A percentile compares a stretch with the other conserved stretches of the same genome.
Evolutionary conservation across 192 early-diverging fungal genomes (phyloP).

Genomic region (Coemansia biformis): DNA sequence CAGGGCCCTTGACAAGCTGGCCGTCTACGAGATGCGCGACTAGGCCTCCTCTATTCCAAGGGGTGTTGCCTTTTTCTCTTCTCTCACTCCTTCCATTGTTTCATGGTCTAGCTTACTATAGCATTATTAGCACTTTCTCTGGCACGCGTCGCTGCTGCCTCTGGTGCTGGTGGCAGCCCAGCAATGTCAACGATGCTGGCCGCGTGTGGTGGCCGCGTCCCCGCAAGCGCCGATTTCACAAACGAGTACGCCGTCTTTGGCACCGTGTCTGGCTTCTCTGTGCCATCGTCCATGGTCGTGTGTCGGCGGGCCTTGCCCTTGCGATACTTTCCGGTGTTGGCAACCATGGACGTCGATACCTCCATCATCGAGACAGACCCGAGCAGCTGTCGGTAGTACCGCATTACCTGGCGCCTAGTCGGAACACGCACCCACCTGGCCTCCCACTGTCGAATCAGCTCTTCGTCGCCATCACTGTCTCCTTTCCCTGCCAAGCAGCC

Average conservation of each 20-base stretch:
- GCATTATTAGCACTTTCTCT: neutral
- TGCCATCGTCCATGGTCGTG: constrained; percentile 5
- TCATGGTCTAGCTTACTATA: too few relatives aligned
- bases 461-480: neutral
- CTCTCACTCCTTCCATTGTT: neutral
- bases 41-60: constrained; percentile 6
- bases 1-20: constrained; percentile 58
- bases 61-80: constrained; percentile 8
- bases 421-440: constrained; percentile 37
- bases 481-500: neutral
- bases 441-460: constrained; percentile 20
- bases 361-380: constrained; percentile 15
- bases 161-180: neutral
- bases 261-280: constrained; percentile 10
- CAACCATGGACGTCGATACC: constrained; percentile 6
- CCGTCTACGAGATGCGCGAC: constrained; percentile 34
- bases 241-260: constrained; percentile 21
- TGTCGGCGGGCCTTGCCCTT: constrained; percentile 9
- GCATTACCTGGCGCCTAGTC: constrained; percentile 7
- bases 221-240: constrained; percentile 17
- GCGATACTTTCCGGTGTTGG: constrained; percentile 13
- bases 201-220: constrained; percentile 5
- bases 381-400: constrained; percentile 34
- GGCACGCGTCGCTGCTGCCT: neutral
- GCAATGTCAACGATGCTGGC: constrained; percentile 29